Conservation (phyloP, 495 filamentous ascomycete species). For the Trichoderma virens region DNA sequence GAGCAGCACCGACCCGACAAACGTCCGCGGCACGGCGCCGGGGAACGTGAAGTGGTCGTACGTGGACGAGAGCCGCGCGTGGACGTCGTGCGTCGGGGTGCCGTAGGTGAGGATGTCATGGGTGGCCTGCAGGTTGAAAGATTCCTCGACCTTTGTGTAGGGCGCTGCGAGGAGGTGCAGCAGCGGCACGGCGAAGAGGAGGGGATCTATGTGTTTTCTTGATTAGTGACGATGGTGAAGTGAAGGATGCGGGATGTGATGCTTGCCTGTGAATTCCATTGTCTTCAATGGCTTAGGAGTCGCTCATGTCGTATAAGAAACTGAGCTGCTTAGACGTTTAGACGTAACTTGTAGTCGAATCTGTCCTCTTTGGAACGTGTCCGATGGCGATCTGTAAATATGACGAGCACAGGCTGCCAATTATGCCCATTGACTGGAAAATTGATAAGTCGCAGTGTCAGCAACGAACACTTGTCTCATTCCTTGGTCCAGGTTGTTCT, state of each 20-base stretch:
- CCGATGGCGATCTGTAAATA: too few relatives aligned
- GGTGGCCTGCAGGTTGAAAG: slow-evolving; percentile 91
- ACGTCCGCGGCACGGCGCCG: slow-evolving; percentile 84
- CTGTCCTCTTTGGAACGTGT: too few relatives aligned
- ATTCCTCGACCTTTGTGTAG: slow-evolving; percentile 98
- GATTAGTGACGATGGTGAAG: background rate
- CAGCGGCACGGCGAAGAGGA: slow-evolving; percentile 60
- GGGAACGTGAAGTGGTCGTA: slow-evolving; percentile 94
- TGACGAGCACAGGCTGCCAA: too few relatives aligned
- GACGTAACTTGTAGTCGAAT: too few relatives aligned
- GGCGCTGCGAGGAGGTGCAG: slow-evolving; percentile 72
- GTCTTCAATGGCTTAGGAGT: background rate
- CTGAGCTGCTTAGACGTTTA: too few relatives aligned
- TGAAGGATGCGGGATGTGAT: background rate
- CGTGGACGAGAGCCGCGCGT: slow-evolving; percentile 38
- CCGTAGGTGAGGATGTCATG: slow-evolving; percentile 85
- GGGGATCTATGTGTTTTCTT: slow-evolving; percentile 47
- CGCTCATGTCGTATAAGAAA: too few relatives aligned
- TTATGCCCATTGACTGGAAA: too few relatives aligned
- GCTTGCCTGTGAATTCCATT: background rate
- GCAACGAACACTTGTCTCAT: too few relatives aligned
- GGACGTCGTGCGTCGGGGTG: slow-evolving; percentile 50
- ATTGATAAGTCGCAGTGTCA: too few relatives aligned
- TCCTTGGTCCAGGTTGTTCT: background rate
- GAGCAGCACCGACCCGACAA: slow-evolving; percentile 69